These are phyloP conservation scores for Fragaria iinumae DNA, from an alignment of 306 rosid species.

Conservation along the genomic window DNA sequence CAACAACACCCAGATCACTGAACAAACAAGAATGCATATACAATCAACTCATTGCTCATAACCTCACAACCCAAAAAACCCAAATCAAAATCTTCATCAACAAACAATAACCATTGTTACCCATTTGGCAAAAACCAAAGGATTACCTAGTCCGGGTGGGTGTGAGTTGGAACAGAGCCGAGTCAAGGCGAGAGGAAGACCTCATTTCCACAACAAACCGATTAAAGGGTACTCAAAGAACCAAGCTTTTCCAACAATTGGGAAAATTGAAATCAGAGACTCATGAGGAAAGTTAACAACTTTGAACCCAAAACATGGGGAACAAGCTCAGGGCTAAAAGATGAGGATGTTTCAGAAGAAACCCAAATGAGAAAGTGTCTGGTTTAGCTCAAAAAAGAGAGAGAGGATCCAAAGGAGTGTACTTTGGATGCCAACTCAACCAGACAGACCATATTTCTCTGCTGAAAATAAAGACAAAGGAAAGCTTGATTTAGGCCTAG, in stretches of 20 bases:
- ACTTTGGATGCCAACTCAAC: slow-evolving; percentile 44
- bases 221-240: slow-evolving; percentile 6
- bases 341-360: slow-evolving; percentile 29
- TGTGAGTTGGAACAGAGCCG: slow-evolving; percentile 87
- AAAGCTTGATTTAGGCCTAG: neutral
- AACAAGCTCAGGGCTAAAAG: slow-evolving; percentile 27
- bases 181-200: slow-evolving; percentile 73
- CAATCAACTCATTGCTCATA: slow-evolving; percentile 11
- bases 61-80: neutral
- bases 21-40: slow-evolving; percentile 12
- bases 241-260: slow-evolving; percentile 8
- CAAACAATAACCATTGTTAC: neutral
- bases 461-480: neutral
- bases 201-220: slow-evolving; percentile 42
- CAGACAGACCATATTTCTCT: neutral
- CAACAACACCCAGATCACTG: slow-evolving; percentile 26
- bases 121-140: slow-evolving; percentile 9
- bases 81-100: slow-evolving; percentile 11
- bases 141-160: slow-evolving; percentile 91
- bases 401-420: slow-evolving; percentile 41
- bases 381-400: slow-evolving; percentile 26
- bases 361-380: slow-evolving; percentile 24
- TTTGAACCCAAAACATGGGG: slow-evolving; percentile 7
- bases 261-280: slow-evolving; percentile 36
- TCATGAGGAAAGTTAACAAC: slow-evolving; percentile 16